Base-by-base conservation (phyloP, 139 green algal species). In the Ettlia oleoabundans region DNA sequence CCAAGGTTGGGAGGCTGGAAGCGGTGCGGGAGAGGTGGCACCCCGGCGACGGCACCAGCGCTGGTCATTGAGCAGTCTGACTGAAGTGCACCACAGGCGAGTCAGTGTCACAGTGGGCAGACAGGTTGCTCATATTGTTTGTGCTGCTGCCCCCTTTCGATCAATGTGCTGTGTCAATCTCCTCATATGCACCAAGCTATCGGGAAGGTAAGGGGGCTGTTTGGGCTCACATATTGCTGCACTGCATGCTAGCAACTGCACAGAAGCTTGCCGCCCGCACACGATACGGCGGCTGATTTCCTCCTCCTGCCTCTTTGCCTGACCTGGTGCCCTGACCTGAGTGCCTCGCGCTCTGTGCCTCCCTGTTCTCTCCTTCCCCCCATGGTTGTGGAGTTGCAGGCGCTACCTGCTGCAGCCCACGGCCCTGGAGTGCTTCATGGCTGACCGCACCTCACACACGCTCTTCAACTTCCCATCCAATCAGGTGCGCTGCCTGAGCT, bases 371-470 rank as follows among this genome's bases (percentile, higher is more conserved):
- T 15, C 15, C 18, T 9, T 28, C 55, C 55, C 21, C 55, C 28
- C 55, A 9, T n/a, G 18, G 18, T 28, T n/a, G 5, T 65, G 18
- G 5, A 28, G 5, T 51, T 55, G 73, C 73, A 80, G 73, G 35
- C 84, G 91, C 65, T 95, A 90, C 84, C 90, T 91, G 82, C 89
- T 95, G 65, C 89, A 89, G 65, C 92, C 84, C 7, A 83, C 80
- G 26, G 91, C 91, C 9, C 63, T 95, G 38, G 91, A 95, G 89
- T 65, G 94, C 28, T 95, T 95, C 82, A 76, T 85, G 52, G 77
- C 78, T 24, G 88, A 90, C 82, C 82, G 90, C 30, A 24, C 30
- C 66, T 82, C 81, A 33, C 91, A 87, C 24, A 88, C 87, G 5
- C 84, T 94, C 33, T 61, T 94, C 72, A 89, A 85, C 80, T 91